Base-by-base conservation (phyloP, 2,329 filamentous ascomycete genomes). In the Fusarium graminum region DNA sequence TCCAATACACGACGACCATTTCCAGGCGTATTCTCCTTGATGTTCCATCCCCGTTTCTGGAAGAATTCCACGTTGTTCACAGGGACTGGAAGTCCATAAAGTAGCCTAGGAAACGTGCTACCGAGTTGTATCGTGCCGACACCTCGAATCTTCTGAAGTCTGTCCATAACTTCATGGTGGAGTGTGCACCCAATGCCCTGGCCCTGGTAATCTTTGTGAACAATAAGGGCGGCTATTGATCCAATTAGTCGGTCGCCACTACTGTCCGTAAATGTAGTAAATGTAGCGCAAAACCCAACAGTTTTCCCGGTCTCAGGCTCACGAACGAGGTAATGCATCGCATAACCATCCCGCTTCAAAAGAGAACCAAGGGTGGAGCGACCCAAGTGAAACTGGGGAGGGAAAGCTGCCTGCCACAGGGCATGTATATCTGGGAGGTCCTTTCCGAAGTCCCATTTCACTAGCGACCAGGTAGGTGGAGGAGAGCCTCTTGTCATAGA, bases 201-300 rank as follows among this genome's bases (percentile, higher is more conserved):
- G 50, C 78, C 74, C 26, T 82, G 80, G 70, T 81, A 81, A 1
- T 79, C 75, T 32, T 81, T 77, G 30, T 80, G 81, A 19, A 88
- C 86, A 32, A 88, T 73, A 28, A 89, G 74, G 12, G 82, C 75
- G 12, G 85, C 85, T 30, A 89, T 72, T 5, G 85, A 88, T 10
- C 85, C 86, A 44, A 88, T 79, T 39, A 87, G 76, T 32, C 80
- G 80, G 63, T 86, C 82, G 19, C 80, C 81, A 38, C 79, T 81
- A 63, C 81, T 81, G 64, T 86, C 83, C 43, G 83, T 80, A 72
- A 85, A 88, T 6, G 83, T 86, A 29, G 85, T 84, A 70, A 85
- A 88, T 10, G 86, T 88, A 11, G 86, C 85, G 69, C 86, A 88
- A 63, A 88, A 88, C 0, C 86, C 86, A 36, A 88, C 71, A 25